These are phyloP conservation scores for Quercus cerris DNA, from an alignment of 306 rosid genomes.

Conservation along the genomic window DNA sequence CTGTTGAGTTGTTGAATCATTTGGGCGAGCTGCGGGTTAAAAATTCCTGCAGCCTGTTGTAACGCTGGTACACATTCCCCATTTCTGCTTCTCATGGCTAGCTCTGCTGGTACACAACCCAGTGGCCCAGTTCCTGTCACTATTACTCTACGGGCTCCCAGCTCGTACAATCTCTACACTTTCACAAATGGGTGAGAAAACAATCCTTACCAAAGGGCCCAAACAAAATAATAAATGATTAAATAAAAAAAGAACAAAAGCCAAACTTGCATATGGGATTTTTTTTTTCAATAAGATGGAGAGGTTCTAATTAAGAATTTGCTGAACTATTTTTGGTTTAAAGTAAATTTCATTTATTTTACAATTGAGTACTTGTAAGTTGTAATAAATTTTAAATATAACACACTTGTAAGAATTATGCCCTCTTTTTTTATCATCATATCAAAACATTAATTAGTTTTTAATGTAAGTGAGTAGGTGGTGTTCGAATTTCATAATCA, in stretches of 20 bases:
- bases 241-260: not conserved
- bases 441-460: too few species aligned
- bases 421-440: too few species aligned
- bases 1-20: slow-evolving; percentile 36
- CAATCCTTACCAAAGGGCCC: not conserved
- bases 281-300: too few species aligned
- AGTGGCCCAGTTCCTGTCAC: slow-evolving; percentile 59
- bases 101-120: slow-evolving; percentile 43
- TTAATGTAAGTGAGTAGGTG: too few species aligned
- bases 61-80: slow-evolving; percentile 44
- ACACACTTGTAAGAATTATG: too few species aligned
- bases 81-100: slow-evolving; percentile 42
- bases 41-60: slow-evolving; percentile 37
- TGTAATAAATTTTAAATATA: not conserved
- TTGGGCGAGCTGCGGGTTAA: slow-evolving; percentile 31
- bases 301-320: too few species aligned
- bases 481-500: too few species aligned
- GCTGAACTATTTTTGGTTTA: too few species aligned
- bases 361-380: too few species aligned
- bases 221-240: not conserved
- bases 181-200: not conserved
- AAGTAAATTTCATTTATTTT: too few species aligned
- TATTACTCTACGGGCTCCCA: slow-evolving; percentile 58
- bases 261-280: not conserved
- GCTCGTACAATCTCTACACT: slow-evolving; percentile 33